Evolutionary conservation across 345 rosid species (phyloP), one percentile per base, ranked within the genome.

Genomic region (Bruguiera sexangula): DNA sequence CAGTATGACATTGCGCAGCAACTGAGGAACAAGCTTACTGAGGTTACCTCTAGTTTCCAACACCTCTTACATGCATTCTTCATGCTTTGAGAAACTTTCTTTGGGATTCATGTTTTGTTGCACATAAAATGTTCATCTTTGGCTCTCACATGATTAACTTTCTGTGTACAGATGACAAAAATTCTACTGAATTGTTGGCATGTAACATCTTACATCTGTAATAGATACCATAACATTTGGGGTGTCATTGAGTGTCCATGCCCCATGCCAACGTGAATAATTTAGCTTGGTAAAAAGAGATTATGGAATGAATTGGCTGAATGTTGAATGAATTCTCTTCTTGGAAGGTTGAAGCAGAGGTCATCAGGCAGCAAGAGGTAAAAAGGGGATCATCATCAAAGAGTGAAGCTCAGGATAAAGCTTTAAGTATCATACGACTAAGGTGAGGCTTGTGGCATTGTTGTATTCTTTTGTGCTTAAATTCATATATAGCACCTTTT

Each of bases 331-430:
- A 68, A 63, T 61, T 48, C 59, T 62, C 74, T 70, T 78, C 71
- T 69, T 84, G 76, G 52, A 82, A 94, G 97, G 96, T 94, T 68
- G 98, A 91, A 84, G 86, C 78, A 48, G 95, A 94, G 79, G 83
- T 89, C 31, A 80, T 79, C 36, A 85, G 68, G 82, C 89, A 82
- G 74, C 88, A 75, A 74, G 96, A 88, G 36, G 81, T 76, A 8
- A 94, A 86, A 80, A 77, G 87, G 75, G 97, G 98, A 27, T 85
- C 88, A 50, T 89, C 95, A 46, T 85, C 96, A 0, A 91, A 94
- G 82, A 94, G 87, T 84, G 93, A 91, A 84, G 98, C 97, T 70
- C 98, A 91, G 78, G 98, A 94, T 75, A 91, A 89, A 80, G 96
- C 87, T 67, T 69, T 91, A 78, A 83, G 91, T 66, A 63, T 89